Evolutionary conservation across 352 stramenopile genomes (phyloP).

Genomic region (Pythium aphanidermatum): DNA sequence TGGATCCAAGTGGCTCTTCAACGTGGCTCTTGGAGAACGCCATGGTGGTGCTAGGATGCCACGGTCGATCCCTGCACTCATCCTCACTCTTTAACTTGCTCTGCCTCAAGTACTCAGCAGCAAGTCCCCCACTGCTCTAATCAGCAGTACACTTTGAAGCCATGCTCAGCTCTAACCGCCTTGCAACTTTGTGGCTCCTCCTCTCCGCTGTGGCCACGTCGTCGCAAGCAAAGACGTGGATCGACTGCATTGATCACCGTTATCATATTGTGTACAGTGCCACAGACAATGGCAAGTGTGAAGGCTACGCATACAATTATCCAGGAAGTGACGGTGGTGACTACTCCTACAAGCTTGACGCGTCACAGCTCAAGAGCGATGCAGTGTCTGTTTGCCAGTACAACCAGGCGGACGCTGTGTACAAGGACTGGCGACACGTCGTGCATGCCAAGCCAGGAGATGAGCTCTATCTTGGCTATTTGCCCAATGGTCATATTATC

Average conservation of each 20-base stretch:
- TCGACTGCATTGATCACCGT: slow-evolving; percentile 34
- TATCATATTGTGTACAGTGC: slow-evolving; percentile 24
- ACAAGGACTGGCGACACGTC: slow-evolving; percentile 17
- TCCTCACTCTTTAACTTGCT: too few species aligned
- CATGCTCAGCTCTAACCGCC: too few species aligned
- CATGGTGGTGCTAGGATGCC: too few species aligned
- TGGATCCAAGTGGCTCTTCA: not conserved
- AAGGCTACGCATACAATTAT: slow-evolving; percentile 33
- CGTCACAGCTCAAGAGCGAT: slow-evolving; percentile 3
- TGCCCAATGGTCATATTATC: slow-evolving; percentile 21
- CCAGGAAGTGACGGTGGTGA: slow-evolving; percentile 20
- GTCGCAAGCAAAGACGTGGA: slow-evolving; percentile 19
- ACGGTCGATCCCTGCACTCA: too few species aligned
- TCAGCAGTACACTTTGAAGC: too few species aligned
- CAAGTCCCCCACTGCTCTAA: too few species aligned
- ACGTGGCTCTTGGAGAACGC: too few species aligned
- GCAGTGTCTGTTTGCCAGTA: slow-evolving; percentile 18
- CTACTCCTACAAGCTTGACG: slow-evolving; percentile 25
- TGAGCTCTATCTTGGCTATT: slow-evolving; percentile 23
- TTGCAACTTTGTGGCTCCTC: not conserved
- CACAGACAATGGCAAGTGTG: slow-evolving; percentile 23
- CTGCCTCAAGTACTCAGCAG: too few species aligned
- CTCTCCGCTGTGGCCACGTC: too few species aligned
- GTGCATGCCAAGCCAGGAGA: slow-evolving; percentile 22
- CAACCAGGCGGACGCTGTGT: slow-evolving; percentile 12